Percentiles rank a stretch among this genome's conserved stretches.
phyloP scores from a whole-genome alignment of 106 monocot genomes.

The Dendrobium chrysotoxum region DNA sequence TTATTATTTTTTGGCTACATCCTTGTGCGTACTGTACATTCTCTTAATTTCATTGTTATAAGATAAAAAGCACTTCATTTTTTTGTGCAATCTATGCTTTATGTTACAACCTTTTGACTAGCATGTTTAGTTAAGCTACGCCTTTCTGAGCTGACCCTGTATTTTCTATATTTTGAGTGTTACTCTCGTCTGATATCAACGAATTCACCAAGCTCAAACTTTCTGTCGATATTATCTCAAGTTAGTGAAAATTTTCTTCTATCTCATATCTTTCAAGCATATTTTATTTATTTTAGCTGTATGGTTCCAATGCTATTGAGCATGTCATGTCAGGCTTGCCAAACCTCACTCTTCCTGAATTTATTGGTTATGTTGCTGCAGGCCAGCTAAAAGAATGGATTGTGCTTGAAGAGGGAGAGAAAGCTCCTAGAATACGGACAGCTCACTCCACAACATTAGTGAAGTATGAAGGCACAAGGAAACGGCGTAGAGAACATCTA shows the following conservation, averaged over 20 bases:
- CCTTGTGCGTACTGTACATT: neutral
- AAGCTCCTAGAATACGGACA: slow-evolving; percentile 65
- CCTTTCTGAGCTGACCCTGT: neutral
- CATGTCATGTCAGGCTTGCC: neutral
- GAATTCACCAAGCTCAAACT: neutral
- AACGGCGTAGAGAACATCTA: slow-evolving; percentile 54
- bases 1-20: neutral
- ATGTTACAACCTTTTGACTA: neutral
- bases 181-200: neutral
- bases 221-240: neutral
- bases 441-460: slow-evolving; percentile 39
- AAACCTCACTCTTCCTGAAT: neutral
- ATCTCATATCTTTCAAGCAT: neutral
- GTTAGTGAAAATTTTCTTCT: neutral
- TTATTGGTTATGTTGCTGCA: neutral
- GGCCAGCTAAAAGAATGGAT: slow-evolving; percentile 79
- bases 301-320: neutral
- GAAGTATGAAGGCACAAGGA: slow-evolving; percentile 64
- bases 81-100: neutral
- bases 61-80: neutral
- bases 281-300: neutral
- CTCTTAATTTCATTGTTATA: neutral
- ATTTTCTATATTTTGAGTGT: neutral
- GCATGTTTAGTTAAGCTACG: neutral
- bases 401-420: slow-evolving; percentile 36